These are phyloP conservation scores for Kwoniella sp. DNA, from an alignment of 768 basidiomycete genomes.

Conservation along the genomic window DNA sequence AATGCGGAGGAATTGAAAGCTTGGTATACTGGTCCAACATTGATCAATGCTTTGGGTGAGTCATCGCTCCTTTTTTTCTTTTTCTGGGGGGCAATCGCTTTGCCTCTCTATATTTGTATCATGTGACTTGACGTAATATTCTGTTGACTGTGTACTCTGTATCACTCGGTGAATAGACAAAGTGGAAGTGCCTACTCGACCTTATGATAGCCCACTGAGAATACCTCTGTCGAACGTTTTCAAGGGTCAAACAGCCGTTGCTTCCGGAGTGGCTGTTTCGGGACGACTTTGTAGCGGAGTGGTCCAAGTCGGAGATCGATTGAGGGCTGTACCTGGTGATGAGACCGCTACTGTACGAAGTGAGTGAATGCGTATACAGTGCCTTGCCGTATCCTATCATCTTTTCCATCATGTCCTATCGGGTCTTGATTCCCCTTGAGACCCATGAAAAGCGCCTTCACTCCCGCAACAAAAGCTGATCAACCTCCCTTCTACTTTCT, in stretches of 20 bases:
- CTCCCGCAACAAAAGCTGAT: not conserved
- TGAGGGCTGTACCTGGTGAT: constrained; percentile 88
- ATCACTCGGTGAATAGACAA: constrained; percentile 61
- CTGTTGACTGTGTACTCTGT: not conserved
- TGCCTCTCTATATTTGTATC: too few relatives aligned
- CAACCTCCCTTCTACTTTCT: not conserved
- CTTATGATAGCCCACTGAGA: constrained; percentile 74
- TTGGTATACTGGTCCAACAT: constrained; percentile 86
- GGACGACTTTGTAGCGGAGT: constrained; percentile 85
- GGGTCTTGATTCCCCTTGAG: too few relatives aligned
- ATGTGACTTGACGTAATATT: too few relatives aligned
- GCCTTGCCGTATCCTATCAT: not conserved
- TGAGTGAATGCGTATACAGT: constrained; percentile 39
- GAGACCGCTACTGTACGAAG: constrained; percentile 75
- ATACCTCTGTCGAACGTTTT: constrained; percentile 94
- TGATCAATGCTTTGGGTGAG: constrained; percentile 79
- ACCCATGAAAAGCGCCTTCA: too few relatives aligned
- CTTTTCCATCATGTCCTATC: too few relatives aligned
- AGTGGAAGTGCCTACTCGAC: constrained; percentile 76
- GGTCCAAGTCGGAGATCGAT: constrained; percentile 84
- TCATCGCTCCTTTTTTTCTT: not conserved
- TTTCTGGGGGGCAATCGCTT: too few relatives aligned
- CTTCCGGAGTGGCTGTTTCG: constrained; percentile 68
- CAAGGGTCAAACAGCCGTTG: constrained; percentile 76
- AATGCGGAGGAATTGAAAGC: constrained; percentile 61